These are phyloP conservation scores for Diaporthe vaccinii DNA, from an alignment of 2,329 filamentous ascomycete genomes.

Conservation along the genomic window DNA sequence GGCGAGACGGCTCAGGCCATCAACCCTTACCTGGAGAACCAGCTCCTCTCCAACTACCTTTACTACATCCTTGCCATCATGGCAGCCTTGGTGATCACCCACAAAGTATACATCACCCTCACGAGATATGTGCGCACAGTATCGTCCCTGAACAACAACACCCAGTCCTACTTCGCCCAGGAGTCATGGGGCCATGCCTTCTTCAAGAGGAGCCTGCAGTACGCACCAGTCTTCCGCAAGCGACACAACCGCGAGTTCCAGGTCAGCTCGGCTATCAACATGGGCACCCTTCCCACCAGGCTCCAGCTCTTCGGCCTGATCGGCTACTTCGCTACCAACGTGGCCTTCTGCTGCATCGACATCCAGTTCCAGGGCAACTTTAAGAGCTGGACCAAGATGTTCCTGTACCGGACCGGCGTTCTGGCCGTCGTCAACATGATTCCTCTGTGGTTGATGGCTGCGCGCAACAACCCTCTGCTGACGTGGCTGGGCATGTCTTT, in stretches of 20 bases:
- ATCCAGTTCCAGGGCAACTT: slow-evolving; percentile 70
- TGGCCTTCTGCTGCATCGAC: slow-evolving; percentile 80
- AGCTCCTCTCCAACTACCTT: slow-evolving; percentile 71
- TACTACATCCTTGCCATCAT: slow-evolving; percentile 75
- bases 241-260: slow-evolving; percentile 82
- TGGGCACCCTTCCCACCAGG: slow-evolving; percentile 82
- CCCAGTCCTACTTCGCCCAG: slow-evolving; percentile 81
- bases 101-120: slow-evolving; percentile 73
- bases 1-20: slow-evolving; percentile 44
- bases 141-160: slow-evolving; percentile 82
- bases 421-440: slow-evolving; percentile 83
- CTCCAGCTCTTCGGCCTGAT: slow-evolving; percentile 79
- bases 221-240: slow-evolving; percentile 79
- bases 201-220: slow-evolving; percentile 76
- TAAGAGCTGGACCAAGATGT: slow-evolving; percentile 59
- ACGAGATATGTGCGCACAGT: slow-evolving; percentile 79
- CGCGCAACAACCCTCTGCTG: slow-evolving; percentile 84
- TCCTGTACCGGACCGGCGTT: slow-evolving; percentile 78
- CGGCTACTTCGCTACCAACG: slow-evolving; percentile 78
- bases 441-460: slow-evolving; percentile 80
- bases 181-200: slow-evolving; percentile 67
- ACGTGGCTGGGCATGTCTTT: slow-evolving; percentile 80
- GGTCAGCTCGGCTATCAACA: slow-evolving; percentile 70
- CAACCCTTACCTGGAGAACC: slow-evolving; percentile 60
- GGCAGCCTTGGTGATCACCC: slow-evolving; percentile 73